These are phyloP conservation scores for Pelomyxa schiedti DNA, from an alignment of 78 protist genomes.

Conservation along the genomic window DNA sequence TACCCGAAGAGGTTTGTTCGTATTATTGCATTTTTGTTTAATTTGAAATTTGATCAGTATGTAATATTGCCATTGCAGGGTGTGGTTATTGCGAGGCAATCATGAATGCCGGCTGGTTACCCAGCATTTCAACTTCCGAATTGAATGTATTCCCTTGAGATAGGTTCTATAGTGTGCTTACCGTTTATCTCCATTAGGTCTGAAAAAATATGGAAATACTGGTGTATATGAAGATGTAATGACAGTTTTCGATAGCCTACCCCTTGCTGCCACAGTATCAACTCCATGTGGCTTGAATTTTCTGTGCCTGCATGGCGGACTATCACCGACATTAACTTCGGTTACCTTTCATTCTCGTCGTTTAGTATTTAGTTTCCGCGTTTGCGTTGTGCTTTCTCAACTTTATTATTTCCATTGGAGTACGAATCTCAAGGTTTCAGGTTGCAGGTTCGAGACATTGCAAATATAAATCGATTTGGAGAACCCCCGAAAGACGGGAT, in stretches of 20 bases:
- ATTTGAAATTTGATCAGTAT: too few species aligned
- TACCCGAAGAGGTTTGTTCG: too few species aligned
- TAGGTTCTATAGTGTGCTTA: too few species aligned
- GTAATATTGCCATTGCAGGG: too few species aligned
- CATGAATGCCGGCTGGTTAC: not conserved
- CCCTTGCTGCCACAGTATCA: conserved; percentile 51
- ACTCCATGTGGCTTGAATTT: conserved; percentile 2
- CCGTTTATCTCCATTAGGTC: conserved; percentile 1
- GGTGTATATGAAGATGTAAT: conserved; percentile 22
- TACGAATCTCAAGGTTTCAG: not conserved
- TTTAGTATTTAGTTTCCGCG: not conserved
- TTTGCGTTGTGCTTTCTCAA: not conserved
- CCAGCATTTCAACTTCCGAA: not conserved
- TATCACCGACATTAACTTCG: not conserved
- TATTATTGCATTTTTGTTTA: too few species aligned
- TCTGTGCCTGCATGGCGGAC: conserved; percentile 58
- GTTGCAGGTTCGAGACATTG: conserved; percentile 28
- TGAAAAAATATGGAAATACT: not conserved
- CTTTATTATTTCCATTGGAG: not conserved
- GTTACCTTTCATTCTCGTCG: not conserved
- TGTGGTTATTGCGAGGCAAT: not conserved
- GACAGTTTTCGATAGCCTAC: conserved; percentile 47
- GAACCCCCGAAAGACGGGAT: conserved; percentile 66
- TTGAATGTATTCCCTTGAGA: too few species aligned
- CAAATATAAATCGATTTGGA: conserved; percentile 39